These are phyloP conservation scores for Pestalotiopsis sp. DNA, from an alignment of 2,329 filamentous ascomycete genomes.

Conservation along the genomic window DNA sequence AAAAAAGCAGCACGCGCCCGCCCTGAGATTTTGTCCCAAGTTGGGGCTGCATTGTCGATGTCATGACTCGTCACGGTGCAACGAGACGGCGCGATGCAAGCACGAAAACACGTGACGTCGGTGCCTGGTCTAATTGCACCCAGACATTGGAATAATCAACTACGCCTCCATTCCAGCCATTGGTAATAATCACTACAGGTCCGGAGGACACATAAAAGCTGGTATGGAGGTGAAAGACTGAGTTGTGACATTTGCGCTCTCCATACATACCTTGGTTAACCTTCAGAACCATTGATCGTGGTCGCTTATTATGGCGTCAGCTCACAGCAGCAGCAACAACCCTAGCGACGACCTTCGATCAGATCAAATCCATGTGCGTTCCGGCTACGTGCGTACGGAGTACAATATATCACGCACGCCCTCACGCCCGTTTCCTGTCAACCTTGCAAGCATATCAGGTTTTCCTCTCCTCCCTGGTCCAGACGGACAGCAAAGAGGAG, in stretches of 20 bases:
- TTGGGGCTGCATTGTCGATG: not conserved
- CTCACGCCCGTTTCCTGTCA: conserved; percentile 3
- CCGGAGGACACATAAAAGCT: not conserved
- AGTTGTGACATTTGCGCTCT: not conserved
- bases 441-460: not conserved
- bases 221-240: not conserved
- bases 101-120: conserved; percentile 10
- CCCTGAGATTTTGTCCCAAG: not conserved
- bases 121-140: not conserved
- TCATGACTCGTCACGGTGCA: conserved; percentile 7
- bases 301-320: not conserved
- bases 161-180: not conserved
- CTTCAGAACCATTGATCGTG: not conserved
- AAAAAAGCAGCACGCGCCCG: not conserved
- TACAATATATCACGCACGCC: not conserved
- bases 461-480: not conserved
- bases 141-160: not conserved
- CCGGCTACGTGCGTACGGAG: not conserved
- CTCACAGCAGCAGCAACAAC: not conserved
- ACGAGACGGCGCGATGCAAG: not conserved
- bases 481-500: not conserved
- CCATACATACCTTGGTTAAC: not conserved
- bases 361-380: not conserved
- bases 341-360: not conserved
- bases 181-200: not conserved